Base-by-base conservation (phyloP, 2,329 filamentous ascomycete species). In the Epichloe gansuensis region DNA sequence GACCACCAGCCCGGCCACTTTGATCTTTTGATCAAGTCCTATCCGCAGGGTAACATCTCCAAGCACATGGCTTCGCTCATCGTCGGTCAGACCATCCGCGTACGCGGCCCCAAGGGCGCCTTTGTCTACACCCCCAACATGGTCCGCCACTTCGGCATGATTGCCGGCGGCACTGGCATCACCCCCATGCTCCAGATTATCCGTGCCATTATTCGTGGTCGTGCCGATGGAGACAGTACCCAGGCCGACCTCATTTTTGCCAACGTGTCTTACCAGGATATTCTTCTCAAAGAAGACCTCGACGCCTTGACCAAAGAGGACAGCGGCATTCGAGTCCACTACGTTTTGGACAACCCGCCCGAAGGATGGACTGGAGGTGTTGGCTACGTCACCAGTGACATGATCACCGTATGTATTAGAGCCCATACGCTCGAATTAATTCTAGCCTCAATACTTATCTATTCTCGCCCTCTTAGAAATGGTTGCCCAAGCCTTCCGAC, bases 71-170 rank as follows among this genome's bases (percentile, higher is more conserved):
- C 89, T 46, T 83, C 81, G 12, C 80, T 98, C 57, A 80, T 80
- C 58, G 78, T 96, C 55, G 91, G 91, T 56, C 83, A 95, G 70
- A 85, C 80, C 56, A 93, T 98, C 78, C 88, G 88, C 68, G 85
- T 97, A 63, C 84, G 82, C 63, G 93, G 93, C 9, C 93, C 93
- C 70, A 97, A 97, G 80, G 93, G 93, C 62, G 91, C 91, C 62
- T 96, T 98, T 78, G 88, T 95, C 57, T 98, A 98, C 75, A 88
- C 85, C 17, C 90, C 91, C 62, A 96, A 96, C 77, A 91, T 98
- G 87, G 88, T 91, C 62, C 85, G 88, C 59, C 88, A 88, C 72
- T 95, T 98, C 61, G 93, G 91, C 66, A 98, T 98, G 93, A 88
- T 98, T 66, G 90, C 93, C 58, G 93, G 93, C 60, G 93, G 93